These are phyloP conservation scores for Nicotiana undulata DNA, from an alignment of 257 asterid genomes.

Conservation along the genomic window DNA sequence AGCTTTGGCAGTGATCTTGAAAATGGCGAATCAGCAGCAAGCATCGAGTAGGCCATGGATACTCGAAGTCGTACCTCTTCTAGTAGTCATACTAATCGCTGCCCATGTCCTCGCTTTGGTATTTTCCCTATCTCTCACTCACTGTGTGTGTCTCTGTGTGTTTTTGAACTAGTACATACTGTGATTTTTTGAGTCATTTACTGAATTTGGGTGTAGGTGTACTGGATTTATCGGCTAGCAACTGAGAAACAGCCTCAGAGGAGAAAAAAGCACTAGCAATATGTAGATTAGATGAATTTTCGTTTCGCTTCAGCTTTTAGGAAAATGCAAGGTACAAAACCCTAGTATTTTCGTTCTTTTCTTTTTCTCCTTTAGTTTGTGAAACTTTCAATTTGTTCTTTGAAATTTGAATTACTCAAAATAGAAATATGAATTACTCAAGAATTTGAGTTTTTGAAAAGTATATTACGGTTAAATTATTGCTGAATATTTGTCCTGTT, in stretches of 20 bases:
- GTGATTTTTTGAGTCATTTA: neutral
- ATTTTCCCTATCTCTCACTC: neutral
- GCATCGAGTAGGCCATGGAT: constrained; percentile 44
- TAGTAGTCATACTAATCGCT: constrained; percentile 40
- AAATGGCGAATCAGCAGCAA: constrained; percentile 40
- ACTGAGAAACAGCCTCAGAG: constrained; percentile 69
- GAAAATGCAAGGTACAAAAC: neutral
- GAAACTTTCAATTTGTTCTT: neutral
- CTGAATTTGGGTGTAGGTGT: constrained; percentile 34
- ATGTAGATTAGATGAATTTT: neutral
- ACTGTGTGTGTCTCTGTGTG: neutral
- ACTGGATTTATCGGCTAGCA: constrained; percentile 79
- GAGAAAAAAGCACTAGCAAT: constrained; percentile 41
- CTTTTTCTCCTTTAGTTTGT: neutral
- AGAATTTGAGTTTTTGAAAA: neutral
- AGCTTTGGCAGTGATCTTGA: neutral
- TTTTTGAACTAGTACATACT: neutral
- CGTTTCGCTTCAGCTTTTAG: neutral
- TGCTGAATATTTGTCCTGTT: neutral
- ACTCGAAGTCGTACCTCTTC: constrained; percentile 42
- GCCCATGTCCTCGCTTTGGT: constrained; percentile 56
- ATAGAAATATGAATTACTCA: neutral
- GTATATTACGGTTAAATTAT: neutral
- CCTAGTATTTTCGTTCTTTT: neutral
- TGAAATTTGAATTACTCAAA: neutral